phyloP scores from a whole-genome alignment of 352 stramenopile genomes.

The Pythium brachiatum region DNA sequence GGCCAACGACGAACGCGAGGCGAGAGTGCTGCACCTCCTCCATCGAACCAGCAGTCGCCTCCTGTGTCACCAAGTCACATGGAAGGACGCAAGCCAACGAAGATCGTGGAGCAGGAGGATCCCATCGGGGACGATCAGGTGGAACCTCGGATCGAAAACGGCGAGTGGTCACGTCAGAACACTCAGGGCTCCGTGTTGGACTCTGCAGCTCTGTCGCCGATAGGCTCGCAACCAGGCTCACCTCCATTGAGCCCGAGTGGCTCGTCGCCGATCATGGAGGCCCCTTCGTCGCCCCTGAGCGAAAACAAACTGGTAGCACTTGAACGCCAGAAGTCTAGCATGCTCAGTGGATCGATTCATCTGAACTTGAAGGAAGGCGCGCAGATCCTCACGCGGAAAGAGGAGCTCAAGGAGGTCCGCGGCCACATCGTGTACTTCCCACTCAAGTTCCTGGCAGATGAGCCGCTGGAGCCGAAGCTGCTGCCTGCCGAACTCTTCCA shows the following conservation, averaged over 20 bases:
- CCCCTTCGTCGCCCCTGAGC: not conserved
- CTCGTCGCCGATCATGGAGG: not conserved
- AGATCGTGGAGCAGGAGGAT: slow-evolving; percentile 19
- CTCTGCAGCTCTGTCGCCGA: not conserved
- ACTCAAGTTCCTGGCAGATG: slow-evolving; percentile 78
- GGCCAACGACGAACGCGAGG: slow-evolving; percentile 17
- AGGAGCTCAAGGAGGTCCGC: slow-evolving; percentile 64
- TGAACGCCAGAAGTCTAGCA: slow-evolving; percentile 21
- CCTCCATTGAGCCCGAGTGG: not conserved
- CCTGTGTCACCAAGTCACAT: not conserved
- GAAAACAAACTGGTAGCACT: not conserved
- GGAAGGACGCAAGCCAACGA: slow-evolving; percentile 16
- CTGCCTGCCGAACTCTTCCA: slow-evolving; percentile 82
- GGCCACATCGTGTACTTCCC: slow-evolving; percentile 88
- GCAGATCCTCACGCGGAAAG: slow-evolving; percentile 59
- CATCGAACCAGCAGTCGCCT: not conserved
- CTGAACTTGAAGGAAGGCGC: slow-evolving; percentile 68
- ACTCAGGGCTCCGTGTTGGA: not conserved
- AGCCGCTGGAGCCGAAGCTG: slow-evolving; percentile 78
- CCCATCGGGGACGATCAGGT: slow-evolving; percentile 18
- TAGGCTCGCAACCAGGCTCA: not conserved
- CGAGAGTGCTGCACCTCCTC: not conserved
- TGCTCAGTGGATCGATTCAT: slow-evolving; percentile 58
- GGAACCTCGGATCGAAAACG: slow-evolving; percentile 12
- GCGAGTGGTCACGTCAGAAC: slow-evolving; percentile 1